These are phyloP conservation scores for Colletotrichum sansevieriae DNA, from an alignment of 2,329 filamentous ascomycete genomes.

Conservation along the genomic window DNA sequence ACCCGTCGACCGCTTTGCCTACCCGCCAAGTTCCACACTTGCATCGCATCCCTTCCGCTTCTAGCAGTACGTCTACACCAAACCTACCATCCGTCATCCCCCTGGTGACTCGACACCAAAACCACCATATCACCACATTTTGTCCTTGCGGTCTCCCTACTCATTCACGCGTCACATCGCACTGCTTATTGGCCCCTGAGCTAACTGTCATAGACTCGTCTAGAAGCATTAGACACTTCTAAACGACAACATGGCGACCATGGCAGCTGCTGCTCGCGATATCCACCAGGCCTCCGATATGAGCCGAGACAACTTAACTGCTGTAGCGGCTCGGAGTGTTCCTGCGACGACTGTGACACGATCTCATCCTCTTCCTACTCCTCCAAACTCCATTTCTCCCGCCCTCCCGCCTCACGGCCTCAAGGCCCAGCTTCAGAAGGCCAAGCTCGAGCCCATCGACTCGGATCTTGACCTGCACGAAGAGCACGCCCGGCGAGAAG, in stretches of 20 bases:
- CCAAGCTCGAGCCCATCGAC: constrained; percentile 76
- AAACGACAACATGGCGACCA: constrained; percentile 69
- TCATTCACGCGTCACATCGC: constrained; percentile 43
- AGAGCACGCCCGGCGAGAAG: constrained; percentile 48
- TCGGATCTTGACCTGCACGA: constrained; percentile 87
- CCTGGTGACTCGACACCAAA: constrained; percentile 41
- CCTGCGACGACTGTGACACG: constrained; percentile 68
- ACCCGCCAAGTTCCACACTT: constrained; percentile 45
- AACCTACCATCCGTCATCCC: constrained; percentile 27
- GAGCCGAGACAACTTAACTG: constrained; percentile 78
- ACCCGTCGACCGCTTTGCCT: constrained; percentile 34
- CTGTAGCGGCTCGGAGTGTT: constrained; percentile 76
- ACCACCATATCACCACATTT: constrained; percentile 24
- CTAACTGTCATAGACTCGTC: constrained; percentile 53
- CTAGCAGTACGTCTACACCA: constrained; percentile 43
- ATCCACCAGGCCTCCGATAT: constrained; percentile 70
- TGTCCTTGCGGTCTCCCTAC: background rate
- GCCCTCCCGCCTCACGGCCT: constrained; percentile 85
- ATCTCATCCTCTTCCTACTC: constrained; percentile 81
- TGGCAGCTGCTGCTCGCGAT: constrained; percentile 77
- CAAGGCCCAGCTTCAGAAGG: constrained; percentile 74
- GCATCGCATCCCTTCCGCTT: constrained; percentile 45
- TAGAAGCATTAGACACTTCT: constrained; percentile 56
- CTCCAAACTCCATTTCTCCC: constrained; percentile 95
- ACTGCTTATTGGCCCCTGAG: constrained; percentile 34